These are phyloP conservation scores for Macrolepiota dolichaula DNA, from an alignment of 768 basidiomycete genomes.

Conservation along the genomic window DNA sequence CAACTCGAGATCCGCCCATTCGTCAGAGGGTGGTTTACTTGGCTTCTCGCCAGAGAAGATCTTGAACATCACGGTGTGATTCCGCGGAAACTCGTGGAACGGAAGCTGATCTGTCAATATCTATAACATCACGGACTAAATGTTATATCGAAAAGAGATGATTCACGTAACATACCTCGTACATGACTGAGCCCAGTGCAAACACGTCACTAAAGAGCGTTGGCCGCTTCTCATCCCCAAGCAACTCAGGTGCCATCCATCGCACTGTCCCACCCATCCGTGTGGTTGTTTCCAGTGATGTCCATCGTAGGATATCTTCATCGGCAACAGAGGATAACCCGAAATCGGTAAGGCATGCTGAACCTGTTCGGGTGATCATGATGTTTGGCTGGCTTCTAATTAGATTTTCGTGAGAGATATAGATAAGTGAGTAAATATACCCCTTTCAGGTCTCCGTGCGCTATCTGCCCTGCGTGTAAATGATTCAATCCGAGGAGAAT, in stretches of 20 bases:
- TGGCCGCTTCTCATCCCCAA: slow-evolving; percentile 8
- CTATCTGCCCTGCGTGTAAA: slow-evolving; percentile 13
- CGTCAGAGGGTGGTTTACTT: slow-evolving; percentile 5
- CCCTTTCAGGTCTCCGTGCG: slow-evolving; percentile 21
- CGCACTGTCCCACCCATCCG: slow-evolving; percentile 16
- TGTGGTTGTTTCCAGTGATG: slow-evolving; percentile 10
- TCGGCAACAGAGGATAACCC: slow-evolving; percentile 19
- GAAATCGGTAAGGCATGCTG: slow-evolving; percentile 24
- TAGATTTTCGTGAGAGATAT: neutral
- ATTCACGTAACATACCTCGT: slow-evolving; percentile 14
- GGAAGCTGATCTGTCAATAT: slow-evolving; percentile 19
- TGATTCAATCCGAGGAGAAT: slow-evolving; percentile 12
- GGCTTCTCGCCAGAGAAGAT: neutral
- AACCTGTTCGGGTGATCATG: slow-evolving; percentile 14
- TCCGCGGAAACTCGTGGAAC: slow-evolving; percentile 16
- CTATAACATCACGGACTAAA: slow-evolving; percentile 16
- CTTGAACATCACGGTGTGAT: slow-evolving; percentile 15
- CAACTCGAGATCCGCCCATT: neutral
- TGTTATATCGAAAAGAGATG: slow-evolving; percentile 15
- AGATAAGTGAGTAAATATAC: slow-evolving; percentile 5
- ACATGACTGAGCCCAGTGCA: slow-evolving; percentile 18
- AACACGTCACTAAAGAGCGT: slow-evolving; percentile 19
- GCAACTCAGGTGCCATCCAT: slow-evolving; percentile 23
- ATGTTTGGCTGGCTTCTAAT: slow-evolving; percentile 19
- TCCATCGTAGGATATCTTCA: slow-evolving; percentile 15